Base-by-base conservation (phyloP, 1,284 basidiomycete species). In the Moesziomyces parantarcticus region DNA sequence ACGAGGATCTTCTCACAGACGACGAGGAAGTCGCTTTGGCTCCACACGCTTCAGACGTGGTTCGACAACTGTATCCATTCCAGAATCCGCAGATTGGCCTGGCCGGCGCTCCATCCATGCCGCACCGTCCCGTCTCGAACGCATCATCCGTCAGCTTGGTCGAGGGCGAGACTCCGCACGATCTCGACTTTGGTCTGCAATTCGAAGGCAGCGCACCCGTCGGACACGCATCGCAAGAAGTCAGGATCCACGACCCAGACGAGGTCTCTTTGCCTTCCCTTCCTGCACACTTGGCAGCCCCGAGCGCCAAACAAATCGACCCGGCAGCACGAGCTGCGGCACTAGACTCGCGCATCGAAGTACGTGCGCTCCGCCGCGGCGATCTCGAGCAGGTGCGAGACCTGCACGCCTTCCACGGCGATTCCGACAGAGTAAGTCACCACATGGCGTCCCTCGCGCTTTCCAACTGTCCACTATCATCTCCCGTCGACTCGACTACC, bases 351-450 rank as follows among this genome's bases (percentile, higher is more conserved):
- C 68, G 79, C 20, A 53, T 81, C 45, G 76, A 79, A 46, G 67
- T 80, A 14, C 74, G 79, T 3, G 32, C 59, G 23, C 58, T 80
- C 20, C 62, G 74, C 25, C 54, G 79, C 20, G 58, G 71, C 55
- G 79, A 81, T 32, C 55, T 81, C 41, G 79, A 80, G 52, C 79
- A 81, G 50, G 76, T 81, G n/a, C 65, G 78, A 44, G 78, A 81
- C 18, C 55, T 81, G 18, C 79, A 81, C 50, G 76, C 74, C 58
- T 74, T 72, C 34, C 76, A 79, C 54, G 79, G 79, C 56, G 79
- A 81, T 52, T 62, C 58, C 26, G 77, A 80, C 54, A 76, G 66
- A 68, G 77, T 79, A 68, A 79, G 78, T 75, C 53, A 20, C 23
- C 56, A 56, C 13, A 41, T 53, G 36, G 49, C 59, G 36, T 16